These are phyloP conservation scores for Coemansia sp. DNA, from an alignment of 192 early-diverging fungal genomes.

Conservation along the genomic window DNA sequence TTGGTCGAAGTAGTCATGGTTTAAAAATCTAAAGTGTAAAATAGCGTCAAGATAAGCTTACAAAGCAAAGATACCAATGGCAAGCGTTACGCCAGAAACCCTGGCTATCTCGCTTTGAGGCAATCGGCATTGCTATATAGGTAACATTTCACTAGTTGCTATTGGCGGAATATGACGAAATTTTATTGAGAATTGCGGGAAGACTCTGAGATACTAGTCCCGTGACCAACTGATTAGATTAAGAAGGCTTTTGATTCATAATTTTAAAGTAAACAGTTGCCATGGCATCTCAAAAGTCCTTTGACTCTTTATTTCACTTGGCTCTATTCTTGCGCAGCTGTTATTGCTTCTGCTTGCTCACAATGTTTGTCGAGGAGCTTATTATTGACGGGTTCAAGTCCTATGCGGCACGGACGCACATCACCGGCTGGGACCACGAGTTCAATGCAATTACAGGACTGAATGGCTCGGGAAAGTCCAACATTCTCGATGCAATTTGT, in stretches of 20 bases:
- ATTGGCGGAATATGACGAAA: constrained; percentile 24
- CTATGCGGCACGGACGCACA: constrained; percentile 91
- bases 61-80: background rate
- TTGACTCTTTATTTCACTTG: constrained; percentile 2
- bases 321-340: background rate
- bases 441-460: constrained; percentile 99
- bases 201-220: background rate
- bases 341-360: background rate
- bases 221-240: background rate
- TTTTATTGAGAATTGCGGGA: background rate
- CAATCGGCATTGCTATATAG: background rate
- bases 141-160: background rate
- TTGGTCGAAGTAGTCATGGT: constrained; percentile 57
- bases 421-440: constrained; percentile 95
- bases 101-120: background rate
- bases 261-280: constrained; percentile 1
- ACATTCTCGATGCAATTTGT: constrained; percentile 98
- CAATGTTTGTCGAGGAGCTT: constrained; percentile 91
- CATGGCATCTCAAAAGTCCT: too few species aligned
- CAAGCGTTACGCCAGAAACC: background rate
- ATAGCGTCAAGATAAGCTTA: background rate
- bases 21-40: background rate
- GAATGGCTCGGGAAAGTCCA: constrained; percentile 98
- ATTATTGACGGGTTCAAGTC: constrained; percentile 99
- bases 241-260: background rate